phyloP scores from a whole-genome alignment of 2,329 filamentous ascomycete species.

The Fusarium globosum region DNA sequence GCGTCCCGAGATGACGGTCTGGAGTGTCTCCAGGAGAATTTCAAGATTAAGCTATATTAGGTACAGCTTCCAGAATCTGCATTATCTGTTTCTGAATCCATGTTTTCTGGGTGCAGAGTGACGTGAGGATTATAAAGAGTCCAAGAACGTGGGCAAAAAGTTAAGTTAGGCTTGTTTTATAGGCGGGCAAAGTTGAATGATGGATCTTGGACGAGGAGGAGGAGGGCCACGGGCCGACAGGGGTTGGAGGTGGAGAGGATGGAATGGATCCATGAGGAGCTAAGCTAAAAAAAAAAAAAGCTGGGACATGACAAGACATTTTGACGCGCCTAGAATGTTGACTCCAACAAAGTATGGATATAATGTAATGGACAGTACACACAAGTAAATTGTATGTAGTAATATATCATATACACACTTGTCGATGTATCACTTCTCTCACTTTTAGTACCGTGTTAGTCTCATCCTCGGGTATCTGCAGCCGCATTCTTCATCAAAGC shows the following conservation, averaged over 20 bases:
- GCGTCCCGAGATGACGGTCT: constrained; percentile 28
- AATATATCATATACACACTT: background rate
- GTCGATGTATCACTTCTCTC: background rate
- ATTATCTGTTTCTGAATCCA: background rate
- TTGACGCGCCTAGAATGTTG: constrained; percentile 15
- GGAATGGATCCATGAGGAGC: constrained; percentile 30
- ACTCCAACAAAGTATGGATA: background rate
- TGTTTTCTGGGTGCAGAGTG: constrained; percentile 50
- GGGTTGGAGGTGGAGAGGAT: constrained; percentile 29
- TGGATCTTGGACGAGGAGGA: constrained; percentile 42
- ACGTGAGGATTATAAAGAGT: constrained; percentile 69
- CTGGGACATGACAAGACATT: constrained; percentile 38
- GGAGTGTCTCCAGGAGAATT: constrained; percentile 19
- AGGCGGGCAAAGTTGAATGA: constrained; percentile 49
- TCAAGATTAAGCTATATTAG: constrained; percentile 2
- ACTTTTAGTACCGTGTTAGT: background rate
- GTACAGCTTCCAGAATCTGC: constrained; percentile 13
- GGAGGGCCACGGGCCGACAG: constrained; percentile 31
- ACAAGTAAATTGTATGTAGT: background rate
- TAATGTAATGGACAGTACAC: background rate
- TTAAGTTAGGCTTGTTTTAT: constrained; percentile 44
- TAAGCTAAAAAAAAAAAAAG: constrained; percentile 37
- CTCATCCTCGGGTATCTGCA: constrained; percentile 2
- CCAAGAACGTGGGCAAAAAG: constrained; percentile 66
- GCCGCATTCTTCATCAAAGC: background rate